Base-by-base conservation (phyloP, 192 early-diverging fungal species). In the Endogone sp. region DNA sequence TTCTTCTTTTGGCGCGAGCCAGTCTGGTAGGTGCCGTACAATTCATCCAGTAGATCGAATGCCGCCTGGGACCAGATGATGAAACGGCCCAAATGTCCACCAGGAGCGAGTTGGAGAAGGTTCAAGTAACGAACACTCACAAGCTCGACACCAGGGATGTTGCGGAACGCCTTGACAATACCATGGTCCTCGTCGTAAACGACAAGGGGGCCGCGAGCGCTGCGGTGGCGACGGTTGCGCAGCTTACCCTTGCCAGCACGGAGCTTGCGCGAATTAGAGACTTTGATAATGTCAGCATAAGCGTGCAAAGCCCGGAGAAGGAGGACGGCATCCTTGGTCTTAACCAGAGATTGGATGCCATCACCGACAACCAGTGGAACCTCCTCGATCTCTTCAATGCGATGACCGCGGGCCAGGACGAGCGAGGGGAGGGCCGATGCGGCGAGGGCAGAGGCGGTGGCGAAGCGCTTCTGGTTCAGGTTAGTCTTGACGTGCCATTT, bases 401-500 rank as follows among this genome's bases (percentile, higher is more conserved):
- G 88, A 91, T 99, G 96, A 78, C 97, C 97, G 81, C 96, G 95
- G 75, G 96, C 94, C 74, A 94, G 83, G 62, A 99, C 97, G 64
- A 99, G 87, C 26, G 90, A 81, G 64, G 95, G 87, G 64, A 97
- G 84, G 66, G 93, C 94, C 74, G 93, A 90, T 71, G 97, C 95
- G 71, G 97, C 97, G 77, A 99, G 84, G 73, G 95, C 96, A 76
- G 97, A 99, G 60, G 88, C 96, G 67, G 92, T 93, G 30, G 95
- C 97, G 85, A 91, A 99, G 74, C 96, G 92, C 88, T 94, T 94
- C 89, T 98, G 94, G 92, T 96, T 97, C 80, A 90, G 73, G 94
- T 96, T 96, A 83, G 92, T 95, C 89, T 96, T 96, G 73, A 98
- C 86, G 89, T 98, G 96, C 96, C 97, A 99, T 89, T 96, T 97